Conservation (phyloP, 768 basidiomycete genomes). For the Kwoniella pini region DNA sequence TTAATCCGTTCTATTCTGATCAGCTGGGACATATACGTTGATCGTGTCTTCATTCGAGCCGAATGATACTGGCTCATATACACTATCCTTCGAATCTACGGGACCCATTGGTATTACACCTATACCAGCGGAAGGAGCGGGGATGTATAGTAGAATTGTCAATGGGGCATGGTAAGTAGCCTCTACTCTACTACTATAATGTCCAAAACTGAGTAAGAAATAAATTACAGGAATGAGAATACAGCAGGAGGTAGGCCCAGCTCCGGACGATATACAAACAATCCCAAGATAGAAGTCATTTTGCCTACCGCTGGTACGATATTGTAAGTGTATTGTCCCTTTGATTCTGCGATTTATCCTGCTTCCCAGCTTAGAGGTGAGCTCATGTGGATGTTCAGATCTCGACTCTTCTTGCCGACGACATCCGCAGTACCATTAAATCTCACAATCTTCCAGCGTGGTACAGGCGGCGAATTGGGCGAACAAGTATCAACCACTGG, state of each 20-base stretch:
- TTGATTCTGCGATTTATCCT: neutral
- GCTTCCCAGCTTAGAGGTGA: neutral
- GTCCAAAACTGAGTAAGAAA: neutral
- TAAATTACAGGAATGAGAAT: conserved; percentile 59
- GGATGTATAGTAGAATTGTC: conserved; percentile 74
- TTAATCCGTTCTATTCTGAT: neutral
- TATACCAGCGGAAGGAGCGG: conserved; percentile 84
- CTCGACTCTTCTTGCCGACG: conserved; percentile 33
- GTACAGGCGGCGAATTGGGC: conserved; percentile 55
- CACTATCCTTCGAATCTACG: conserved; percentile 66
- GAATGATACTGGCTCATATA: conserved; percentile 66
- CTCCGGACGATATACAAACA: conserved; percentile 65
- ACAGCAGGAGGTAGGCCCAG: conserved; percentile 72
- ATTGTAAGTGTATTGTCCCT: conserved; percentile 27
- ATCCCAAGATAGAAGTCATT: conserved; percentile 69
- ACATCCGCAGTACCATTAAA: conserved; percentile 41
- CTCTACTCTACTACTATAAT: no score
- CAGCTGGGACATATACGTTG: conserved; percentile 78
- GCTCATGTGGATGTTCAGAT: conserved; percentile 16
- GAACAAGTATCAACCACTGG: conserved; percentile 68
- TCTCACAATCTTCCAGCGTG: conserved; percentile 53
- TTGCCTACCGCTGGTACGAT: conserved; percentile 27
- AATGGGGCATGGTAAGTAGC: conserved; percentile 71
- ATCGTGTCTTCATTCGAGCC: conserved; percentile 85
- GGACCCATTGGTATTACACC: conserved; percentile 63